Conservation (phyloP, 2,329 filamentous ascomycete species). For the Xylaria sp. region DNA sequence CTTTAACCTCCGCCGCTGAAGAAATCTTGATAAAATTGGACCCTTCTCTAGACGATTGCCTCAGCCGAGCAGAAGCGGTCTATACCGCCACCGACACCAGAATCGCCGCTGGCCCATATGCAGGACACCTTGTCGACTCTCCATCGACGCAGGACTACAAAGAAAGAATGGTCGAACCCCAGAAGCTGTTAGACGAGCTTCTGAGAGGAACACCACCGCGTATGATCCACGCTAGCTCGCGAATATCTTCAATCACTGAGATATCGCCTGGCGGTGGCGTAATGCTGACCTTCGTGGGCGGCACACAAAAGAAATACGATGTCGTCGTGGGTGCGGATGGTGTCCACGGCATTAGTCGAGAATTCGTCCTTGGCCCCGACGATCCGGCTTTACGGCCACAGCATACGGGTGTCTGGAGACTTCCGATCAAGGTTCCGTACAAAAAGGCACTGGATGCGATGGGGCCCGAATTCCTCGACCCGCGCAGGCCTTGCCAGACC, state of each 20-base stretch:
- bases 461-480: conserved; percentile 45
- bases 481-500: conserved; percentile 41
- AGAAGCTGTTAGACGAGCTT: conserved; percentile 46
- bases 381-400: conserved; percentile 39
- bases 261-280: conserved; percentile 35
- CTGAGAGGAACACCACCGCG: conserved; percentile 43
- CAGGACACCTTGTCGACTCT: conserved; percentile 40
- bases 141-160: conserved; percentile 24
- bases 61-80: conserved; percentile 47
- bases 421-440: conserved; percentile 46
- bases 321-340: conserved; percentile 48
- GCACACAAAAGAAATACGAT: conserved; percentile 47
- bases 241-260: conserved; percentile 43
- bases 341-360: conserved; percentile 41
- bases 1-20: conserved; percentile 39
- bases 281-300: conserved; percentile 44
- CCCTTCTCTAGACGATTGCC: conserved; percentile 42
- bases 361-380: conserved; percentile 43
- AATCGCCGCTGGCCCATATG: conserved; percentile 41
- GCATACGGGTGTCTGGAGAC: conserved; percentile 46
- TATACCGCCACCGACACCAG: conserved; percentile 37
- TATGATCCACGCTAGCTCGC: conserved; percentile 45
- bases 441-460: conserved; percentile 44
- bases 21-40: conserved; percentile 44
- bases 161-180: conserved; percentile 44